Evolutionary conservation across 768 basidiomycete genomes (phyloP), one percentile per base, ranked within the genome.

Genomic region (Amanita pseudoporphyria): DNA sequence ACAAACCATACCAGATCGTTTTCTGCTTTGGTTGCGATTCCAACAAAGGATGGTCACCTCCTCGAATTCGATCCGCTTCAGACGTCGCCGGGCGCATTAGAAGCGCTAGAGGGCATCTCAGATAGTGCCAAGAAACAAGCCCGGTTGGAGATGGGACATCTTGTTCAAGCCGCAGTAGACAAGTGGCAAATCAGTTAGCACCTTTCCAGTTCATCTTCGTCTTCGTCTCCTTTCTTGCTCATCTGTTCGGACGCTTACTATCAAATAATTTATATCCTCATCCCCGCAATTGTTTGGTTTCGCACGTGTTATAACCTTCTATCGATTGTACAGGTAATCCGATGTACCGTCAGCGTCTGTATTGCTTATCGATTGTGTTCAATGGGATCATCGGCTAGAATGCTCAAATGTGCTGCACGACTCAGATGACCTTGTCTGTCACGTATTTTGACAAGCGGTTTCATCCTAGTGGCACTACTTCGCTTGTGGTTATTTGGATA

Each of bases 121-220:
- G 79, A 83, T 49, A 84, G 82, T 57, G 86, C 87, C 37, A 90
- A 89, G 73, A 87, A 86, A 60, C 80, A 86, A 55, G 88, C 86
- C 18, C 78, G 77, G 57, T 74, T 79, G 40, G 87, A 90, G 54
- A 85, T 89, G 79, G 72, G 77, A 3, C 68, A 78, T 51, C 67
- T 90, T 28, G 78, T 89, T 32, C 78, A 81, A 59, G 78, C 81
- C 33, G 81, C 86, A 22, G 77, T 87, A 28, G 77, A 82, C 46
- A 84, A 87, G 57, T 90, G 87, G 87, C 81, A 77, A 52, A 76
- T 87, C 47, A 62, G 63, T 58, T 71, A 58, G 53, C 31, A 43
- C 13, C 45, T 37, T 48, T 40, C 42, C 4, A 19, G 43, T 12
- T 9, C 36, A 36, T 48, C 19, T 40, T 45, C 37, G n/a, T n/a